Percentiles rank a stretch among this genome's conserved stretches.
Conservation (phyloP, 2,329 filamentous ascomycete genomes). For the Sarocladiaceae sp. region DNA sequence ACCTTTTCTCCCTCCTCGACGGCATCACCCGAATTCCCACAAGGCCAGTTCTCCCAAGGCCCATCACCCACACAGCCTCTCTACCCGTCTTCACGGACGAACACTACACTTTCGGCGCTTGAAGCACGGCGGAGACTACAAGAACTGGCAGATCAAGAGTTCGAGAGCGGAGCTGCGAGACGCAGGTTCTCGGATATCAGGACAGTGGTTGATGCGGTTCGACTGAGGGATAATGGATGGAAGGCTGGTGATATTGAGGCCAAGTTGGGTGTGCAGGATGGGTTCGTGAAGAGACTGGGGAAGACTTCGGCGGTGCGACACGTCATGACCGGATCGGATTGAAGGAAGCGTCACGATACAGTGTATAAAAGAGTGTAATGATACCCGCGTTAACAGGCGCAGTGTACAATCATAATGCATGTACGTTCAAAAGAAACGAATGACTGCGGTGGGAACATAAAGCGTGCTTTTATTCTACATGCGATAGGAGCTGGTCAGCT, state of each 20-base stretch:
- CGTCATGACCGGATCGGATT: constrained; percentile 19
- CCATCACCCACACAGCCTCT: constrained; percentile 15
- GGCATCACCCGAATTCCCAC: constrained; percentile 20
- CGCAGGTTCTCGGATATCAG: constrained; percentile 44
- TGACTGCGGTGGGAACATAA: no score
- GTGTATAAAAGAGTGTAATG: neutral
- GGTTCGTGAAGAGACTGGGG: constrained; percentile 42
- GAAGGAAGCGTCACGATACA: neutral
- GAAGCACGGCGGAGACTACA: constrained; percentile 43
- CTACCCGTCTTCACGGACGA: constrained; percentile 27
- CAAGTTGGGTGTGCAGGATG: constrained; percentile 38
- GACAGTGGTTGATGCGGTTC: constrained; percentile 42
- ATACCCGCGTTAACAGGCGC: constrained; percentile 6
- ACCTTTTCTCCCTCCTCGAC: constrained; percentile 50
- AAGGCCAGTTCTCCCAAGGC: neutral
- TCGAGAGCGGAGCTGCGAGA: constrained; percentile 30
- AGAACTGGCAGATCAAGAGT: constrained; percentile 38
- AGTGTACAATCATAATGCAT: neutral
- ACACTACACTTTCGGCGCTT: constrained; percentile 45
- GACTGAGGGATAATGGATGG: constrained; percentile 37
- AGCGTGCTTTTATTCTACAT: constrained; percentile 1
- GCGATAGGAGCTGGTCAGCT: neutral
- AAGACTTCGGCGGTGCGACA: constrained; percentile 32
- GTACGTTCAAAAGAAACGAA: neutral
- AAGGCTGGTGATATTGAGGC: constrained; percentile 39